Evolutionary conservation across 768 basidiomycete genomes (phyloP).

Genomic region (Coprinopsis strossmayeri): DNA sequence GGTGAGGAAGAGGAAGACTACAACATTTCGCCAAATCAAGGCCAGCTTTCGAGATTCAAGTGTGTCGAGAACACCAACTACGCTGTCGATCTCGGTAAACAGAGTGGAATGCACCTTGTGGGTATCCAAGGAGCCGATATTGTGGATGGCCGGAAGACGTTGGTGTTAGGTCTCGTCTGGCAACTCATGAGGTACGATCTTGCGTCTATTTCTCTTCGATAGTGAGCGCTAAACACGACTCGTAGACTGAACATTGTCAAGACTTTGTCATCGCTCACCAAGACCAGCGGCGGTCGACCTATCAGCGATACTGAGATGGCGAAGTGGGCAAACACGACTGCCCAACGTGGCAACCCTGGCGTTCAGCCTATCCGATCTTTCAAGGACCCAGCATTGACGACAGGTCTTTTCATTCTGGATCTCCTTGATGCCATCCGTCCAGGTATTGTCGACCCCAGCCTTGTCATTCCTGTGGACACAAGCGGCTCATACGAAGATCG

Average conservation of each 20-base stretch:
- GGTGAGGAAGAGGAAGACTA: constrained; percentile 74
- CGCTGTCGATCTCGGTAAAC: constrained; percentile 84
- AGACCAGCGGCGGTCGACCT: constrained; percentile 62
- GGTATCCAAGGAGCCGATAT: constrained; percentile 98
- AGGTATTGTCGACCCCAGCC: constrained; percentile 87
- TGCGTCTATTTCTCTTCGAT: not conserved
- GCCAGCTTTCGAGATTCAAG: constrained; percentile 90
- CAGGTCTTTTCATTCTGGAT: constrained; percentile 89
- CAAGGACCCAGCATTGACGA: constrained; percentile 87
- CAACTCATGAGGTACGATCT: constrained; percentile 82
- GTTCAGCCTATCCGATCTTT: constrained; percentile 77
- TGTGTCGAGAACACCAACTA: constrained; percentile 99
- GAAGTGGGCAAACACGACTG: constrained; percentile 92
- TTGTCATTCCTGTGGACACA: constrained; percentile 61
- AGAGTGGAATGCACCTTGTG: constrained; percentile 91
- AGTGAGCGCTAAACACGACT: no score
- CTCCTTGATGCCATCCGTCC: constrained; percentile 87
- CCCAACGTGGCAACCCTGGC: constrained; percentile 57
- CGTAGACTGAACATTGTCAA: constrained; percentile 80
- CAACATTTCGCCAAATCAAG: constrained; percentile 78
- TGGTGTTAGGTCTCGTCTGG: constrained; percentile 96
- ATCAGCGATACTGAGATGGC: constrained; percentile 92
- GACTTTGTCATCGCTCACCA: constrained; percentile 74
- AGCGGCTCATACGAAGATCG: constrained; percentile 78
- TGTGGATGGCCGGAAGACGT: constrained; percentile 86